These are phyloP conservation scores for Verticillium zaregamsianum DNA, from an alignment of 2,329 filamentous ascomycete species.

Conservation along the genomic window DNA sequence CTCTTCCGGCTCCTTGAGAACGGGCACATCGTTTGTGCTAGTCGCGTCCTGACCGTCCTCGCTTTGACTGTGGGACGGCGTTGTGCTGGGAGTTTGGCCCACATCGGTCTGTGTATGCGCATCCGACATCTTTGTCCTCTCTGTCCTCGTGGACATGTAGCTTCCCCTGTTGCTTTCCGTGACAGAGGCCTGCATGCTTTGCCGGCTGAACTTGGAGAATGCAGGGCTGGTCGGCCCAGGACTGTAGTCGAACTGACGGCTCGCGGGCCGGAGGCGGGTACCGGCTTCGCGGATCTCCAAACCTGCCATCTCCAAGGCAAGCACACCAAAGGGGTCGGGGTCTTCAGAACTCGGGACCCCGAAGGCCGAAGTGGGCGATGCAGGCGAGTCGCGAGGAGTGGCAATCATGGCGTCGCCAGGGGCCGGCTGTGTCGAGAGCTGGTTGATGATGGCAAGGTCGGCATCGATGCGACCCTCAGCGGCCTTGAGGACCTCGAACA, in stretches of 20 bases:
- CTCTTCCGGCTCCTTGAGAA: slow-evolving; percentile 41
- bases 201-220: slow-evolving; percentile 53
- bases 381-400: slow-evolving; percentile 30
- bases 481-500: slow-evolving; percentile 81
- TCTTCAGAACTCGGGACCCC: slow-evolving; percentile 77
- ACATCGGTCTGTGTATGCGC: slow-evolving; percentile 60
- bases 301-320: slow-evolving; percentile 86
- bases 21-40: slow-evolving; percentile 36
- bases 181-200: slow-evolving; percentile 63
- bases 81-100: slow-evolving; percentile 47
- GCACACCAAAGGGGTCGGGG: slow-evolving; percentile 86
- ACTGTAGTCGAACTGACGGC: slow-evolving; percentile 78
- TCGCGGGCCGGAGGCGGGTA: slow-evolving; percentile 65
- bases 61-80: slow-evolving; percentile 49
- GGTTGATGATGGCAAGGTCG: slow-evolving; percentile 63
- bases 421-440: slow-evolving; percentile 60
- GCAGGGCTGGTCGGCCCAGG: slow-evolving; percentile 72
- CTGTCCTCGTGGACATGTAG: slow-evolving; percentile 68
- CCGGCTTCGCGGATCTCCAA: slow-evolving; percentile 90
- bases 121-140: slow-evolving; percentile 67
- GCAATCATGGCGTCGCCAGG: slow-evolving; percentile 68
- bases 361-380: slow-evolving; percentile 51
- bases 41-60: slow-evolving; percentile 43
- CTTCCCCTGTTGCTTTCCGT: slow-evolving; percentile 65
- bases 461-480: slow-evolving; percentile 80